A percentile compares a stretch with the other conserved stretches of the same genome.
These are phyloP conservation scores for Candida railenensis DNA, from an alignment of 805 yeast species.

Conservation along the genomic window DNA sequence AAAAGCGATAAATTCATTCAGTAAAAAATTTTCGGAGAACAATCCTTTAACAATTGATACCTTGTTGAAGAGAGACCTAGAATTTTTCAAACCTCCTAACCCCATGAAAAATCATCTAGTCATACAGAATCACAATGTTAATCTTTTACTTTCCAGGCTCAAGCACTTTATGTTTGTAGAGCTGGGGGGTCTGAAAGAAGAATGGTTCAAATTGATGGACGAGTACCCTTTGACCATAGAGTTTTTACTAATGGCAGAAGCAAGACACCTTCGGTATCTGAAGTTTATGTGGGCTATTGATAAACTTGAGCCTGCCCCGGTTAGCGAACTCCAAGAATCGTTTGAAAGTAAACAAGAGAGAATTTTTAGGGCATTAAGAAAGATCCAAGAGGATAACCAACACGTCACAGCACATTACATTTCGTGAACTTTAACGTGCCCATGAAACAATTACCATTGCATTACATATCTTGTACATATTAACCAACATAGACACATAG, in stretches of 20 bases:
- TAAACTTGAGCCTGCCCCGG: conserved; percentile 16
- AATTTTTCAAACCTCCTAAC: background rate
- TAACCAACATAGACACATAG: no score
- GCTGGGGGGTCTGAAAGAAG: background rate
- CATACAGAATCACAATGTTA: background rate
- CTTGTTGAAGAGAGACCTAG: background rate
- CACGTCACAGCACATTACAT: background rate
- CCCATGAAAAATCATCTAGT: background rate
- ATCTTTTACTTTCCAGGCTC: background rate
- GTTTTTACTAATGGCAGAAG: conserved; percentile 21
- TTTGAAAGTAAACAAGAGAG: conserved; percentile 21
- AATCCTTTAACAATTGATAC: background rate
- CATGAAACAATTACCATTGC: conserved; percentile 4
- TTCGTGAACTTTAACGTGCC: background rate
- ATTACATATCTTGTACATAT: conserved; percentile 2
- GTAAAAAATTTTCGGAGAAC: background rate
- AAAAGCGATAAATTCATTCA: conserved; percentile 1
- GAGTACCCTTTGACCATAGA: conserved; percentile 34
- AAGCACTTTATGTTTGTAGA: background rate
- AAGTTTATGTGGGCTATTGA: conserved; percentile 24
- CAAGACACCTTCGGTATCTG: conserved; percentile 16
- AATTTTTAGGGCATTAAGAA: conserved; percentile 15
- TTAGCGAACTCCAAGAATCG: conserved; percentile 16
- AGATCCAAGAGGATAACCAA: background rate
- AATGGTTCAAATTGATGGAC: conserved; percentile 30